Base-by-base conservation (phyloP, 148 eudicot genomes). In the Rhododendron henanense region DNA sequence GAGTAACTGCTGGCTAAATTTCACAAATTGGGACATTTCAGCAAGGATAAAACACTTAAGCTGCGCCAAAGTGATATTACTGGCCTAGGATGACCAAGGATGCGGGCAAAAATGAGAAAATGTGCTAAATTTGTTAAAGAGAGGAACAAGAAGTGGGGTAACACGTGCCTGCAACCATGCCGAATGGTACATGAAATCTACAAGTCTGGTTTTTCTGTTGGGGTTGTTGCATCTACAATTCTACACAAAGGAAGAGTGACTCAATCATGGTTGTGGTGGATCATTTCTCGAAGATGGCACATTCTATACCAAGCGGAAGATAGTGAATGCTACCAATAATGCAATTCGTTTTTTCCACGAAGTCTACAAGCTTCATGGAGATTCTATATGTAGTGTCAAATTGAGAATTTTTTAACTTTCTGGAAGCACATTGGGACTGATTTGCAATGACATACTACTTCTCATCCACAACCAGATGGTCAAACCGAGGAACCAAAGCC, bases 391-490 rank as follows among this genome's bases (percentile, higher is more conserved):
- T 67, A 41, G 41, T 44, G 14, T 83, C 59, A 0, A 21, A 83
- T 31, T 3, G 55, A 44, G 78, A 65, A 65, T n/a, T 41, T 67
- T 69, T 67, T 53, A 50, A 48, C 50, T 13, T 44, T 69, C 18
- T 83, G 11, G 35, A 1, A 9, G 50, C 51, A 63, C 19, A 65
- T 84, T 45, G 80, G 65, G n/a, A 45, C 65, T 1, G 23, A 81
- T 63, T 14, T 81, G 6, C 23, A 47, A 5, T 69, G 28, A 48
- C 25, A 10, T 10, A 13, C 50, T 15, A 50, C 83, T 19, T 53
- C 37, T 23, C 63, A 79, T 35, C 59, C 82, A 39, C 44, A 81
- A 83, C 15, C 73, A 21, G 78, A 84, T 73, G 53, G 77, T 28
- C 78, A 8, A 35, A 14, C 31, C 4, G 6, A 69, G 78, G 78